Conservation (phyloP, 2,329 filamentous ascomycete genomes). For the Xylariaceae sp. region DNA sequence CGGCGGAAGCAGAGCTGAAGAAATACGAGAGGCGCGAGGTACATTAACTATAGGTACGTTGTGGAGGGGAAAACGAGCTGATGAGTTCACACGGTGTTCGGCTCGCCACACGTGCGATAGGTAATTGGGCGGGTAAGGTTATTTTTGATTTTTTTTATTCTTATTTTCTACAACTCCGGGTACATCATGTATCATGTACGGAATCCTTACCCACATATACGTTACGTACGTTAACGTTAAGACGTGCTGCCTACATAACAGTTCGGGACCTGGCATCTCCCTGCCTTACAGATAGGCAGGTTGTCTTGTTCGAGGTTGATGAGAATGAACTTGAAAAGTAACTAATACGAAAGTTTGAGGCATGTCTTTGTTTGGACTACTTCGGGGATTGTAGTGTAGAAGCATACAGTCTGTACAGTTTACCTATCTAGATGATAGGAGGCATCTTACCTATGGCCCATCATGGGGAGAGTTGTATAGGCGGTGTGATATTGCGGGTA, state of each 20-base stretch:
- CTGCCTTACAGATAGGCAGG: no score
- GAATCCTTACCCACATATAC: not conserved
- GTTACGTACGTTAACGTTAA: no score
- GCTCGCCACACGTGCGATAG: not conserved
- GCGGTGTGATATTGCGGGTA: not conserved
- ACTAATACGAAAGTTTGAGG: no score
- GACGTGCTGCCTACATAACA: no score
- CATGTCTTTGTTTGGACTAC: no score
- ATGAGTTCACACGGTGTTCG: slow-evolving; percentile 14
- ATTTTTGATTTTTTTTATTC: not conserved
- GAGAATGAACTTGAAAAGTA: no score
- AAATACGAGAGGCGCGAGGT: not conserved
- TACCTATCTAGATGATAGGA: no score
- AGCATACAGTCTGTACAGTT: no score
- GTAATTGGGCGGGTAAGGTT: not conserved
- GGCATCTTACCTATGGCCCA: no score
- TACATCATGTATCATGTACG: not conserved
- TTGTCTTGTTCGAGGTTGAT: no score
- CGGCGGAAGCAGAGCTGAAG: not conserved
- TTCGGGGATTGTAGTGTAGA: no score
- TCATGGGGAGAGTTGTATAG: not conserved
- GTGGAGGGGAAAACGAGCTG: not conserved
- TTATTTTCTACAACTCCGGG: not conserved
- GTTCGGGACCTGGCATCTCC: no score
- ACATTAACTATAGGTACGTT: not conserved